Conservation (phyloP, 768 basidiomycete species). For the Amyloporia xantha region DNA sequence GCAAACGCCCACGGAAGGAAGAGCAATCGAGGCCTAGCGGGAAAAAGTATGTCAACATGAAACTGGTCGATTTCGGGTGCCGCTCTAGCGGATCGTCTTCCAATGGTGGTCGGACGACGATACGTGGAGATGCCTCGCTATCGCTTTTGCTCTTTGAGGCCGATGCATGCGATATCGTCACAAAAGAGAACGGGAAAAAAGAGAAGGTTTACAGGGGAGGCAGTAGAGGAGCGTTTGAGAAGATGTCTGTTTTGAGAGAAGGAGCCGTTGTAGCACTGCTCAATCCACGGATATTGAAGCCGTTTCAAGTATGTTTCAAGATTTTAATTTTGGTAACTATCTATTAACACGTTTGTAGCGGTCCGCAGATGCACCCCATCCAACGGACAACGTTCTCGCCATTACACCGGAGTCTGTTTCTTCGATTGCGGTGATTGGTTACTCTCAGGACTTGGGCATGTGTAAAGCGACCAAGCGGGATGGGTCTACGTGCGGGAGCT, state of each 20-base stretch:
- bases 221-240: conserved; percentile 88
- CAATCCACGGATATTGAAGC: conserved; percentile 82
- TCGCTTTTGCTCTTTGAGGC: conserved; percentile 86
- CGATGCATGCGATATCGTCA: conserved; percentile 57
- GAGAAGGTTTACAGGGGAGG: conserved; percentile 80
- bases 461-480: conserved; percentile 75
- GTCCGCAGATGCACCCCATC: conserved; percentile 58
- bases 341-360: conserved; percentile 26
- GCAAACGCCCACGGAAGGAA: conserved; percentile 31
- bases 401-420: conserved; percentile 78
- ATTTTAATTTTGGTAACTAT: not conserved
- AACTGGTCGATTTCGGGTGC: conserved; percentile 75
- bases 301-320: conserved; percentile 57
- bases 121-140: conserved; percentile 79
- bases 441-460: conserved; percentile 80
- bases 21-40: conserved; percentile 41
- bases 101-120: conserved; percentile 47
- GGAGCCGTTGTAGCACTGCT: conserved; percentile 88
- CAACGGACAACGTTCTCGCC: conserved; percentile 75
- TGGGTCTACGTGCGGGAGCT: conserved; percentile 74
- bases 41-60: conserved; percentile 83
- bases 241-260: conserved; percentile 75
- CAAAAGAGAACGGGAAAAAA: conserved; percentile 43
- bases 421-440: conserved; percentile 80
- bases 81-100: conserved; percentile 45